Percentiles rank a stretch among this genome's conserved stretches.
phyloP scores from a whole-genome alignment of 495 filamentous ascomycete genomes.

The Cairneyella variabilis region DNA sequence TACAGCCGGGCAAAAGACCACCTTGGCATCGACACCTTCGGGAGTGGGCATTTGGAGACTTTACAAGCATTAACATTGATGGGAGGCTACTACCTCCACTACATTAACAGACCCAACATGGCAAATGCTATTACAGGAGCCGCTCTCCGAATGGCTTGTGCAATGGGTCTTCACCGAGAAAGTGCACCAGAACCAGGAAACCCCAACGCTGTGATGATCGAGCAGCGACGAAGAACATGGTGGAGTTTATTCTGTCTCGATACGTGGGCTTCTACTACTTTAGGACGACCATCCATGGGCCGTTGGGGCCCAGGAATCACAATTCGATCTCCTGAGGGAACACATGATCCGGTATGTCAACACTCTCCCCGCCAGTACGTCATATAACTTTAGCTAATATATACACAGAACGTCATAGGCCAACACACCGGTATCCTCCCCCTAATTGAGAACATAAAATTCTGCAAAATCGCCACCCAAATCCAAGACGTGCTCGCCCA shows the following conservation, averaged over 20 bases:
- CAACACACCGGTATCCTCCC: constrained; percentile 63
- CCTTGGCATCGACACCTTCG: constrained; percentile 63
- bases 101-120: constrained; percentile 74
- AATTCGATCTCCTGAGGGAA: constrained; percentile 56
- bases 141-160: constrained; percentile 64
- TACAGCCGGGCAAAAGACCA: constrained; percentile 68
- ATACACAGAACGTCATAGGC: constrained; percentile 39
- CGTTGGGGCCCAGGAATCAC: constrained; percentile 71
- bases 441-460: constrained; percentile 72
- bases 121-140: constrained; percentile 65
- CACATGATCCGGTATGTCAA: constrained; percentile 22
- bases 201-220: constrained; percentile 49
- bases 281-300: constrained; percentile 74
- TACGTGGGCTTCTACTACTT: constrained; percentile 72
- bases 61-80: constrained; percentile 69
- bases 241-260: constrained; percentile 79
- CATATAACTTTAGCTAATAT: neutral
- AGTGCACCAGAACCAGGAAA: constrained; percentile 46
- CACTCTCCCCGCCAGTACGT: neutral
- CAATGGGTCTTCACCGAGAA: constrained; percentile 73
- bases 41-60: constrained; percentile 65
- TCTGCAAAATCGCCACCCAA: constrained; percentile 73
- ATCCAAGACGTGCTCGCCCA: constrained; percentile 75
- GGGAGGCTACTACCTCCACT: constrained; percentile 76
- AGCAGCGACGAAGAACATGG: constrained; percentile 70